These are phyloP conservation scores for Xerocomellus chrysenteron DNA, from an alignment of 768 basidiomycete species.

Conservation along the genomic window DNA sequence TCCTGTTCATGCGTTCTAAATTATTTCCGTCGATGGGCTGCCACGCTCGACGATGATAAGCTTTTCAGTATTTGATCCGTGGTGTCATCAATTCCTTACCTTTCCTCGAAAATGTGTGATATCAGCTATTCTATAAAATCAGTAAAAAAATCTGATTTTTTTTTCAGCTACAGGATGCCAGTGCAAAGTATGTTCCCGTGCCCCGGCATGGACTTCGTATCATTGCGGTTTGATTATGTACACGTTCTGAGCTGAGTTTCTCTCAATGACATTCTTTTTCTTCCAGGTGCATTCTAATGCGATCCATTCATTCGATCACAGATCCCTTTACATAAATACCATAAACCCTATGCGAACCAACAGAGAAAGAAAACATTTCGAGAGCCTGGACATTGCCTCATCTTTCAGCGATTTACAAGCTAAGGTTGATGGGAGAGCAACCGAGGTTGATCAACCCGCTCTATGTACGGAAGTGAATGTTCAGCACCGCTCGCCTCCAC, in stretches of 20 bases:
- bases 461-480: neutral
- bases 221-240: no score
- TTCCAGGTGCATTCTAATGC: neutral
- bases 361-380: neutral
- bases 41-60: no score
- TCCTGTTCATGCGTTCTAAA: neutral
- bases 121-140: no score
- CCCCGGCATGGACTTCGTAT: no score
- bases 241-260: no score
- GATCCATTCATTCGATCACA: neutral
- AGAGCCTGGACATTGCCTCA: neutral
- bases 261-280: no score
- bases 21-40: neutral
- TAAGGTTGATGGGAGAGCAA: conserved; percentile 8
- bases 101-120: no score
- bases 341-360: neutral
- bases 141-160: no score
- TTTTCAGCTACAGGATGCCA: no score
- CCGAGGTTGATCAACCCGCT: conserved; percentile 11
- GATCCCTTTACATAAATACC: neutral
- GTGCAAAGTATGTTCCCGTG: no score
- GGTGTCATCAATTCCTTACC: no score
- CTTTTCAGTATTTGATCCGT: no score
- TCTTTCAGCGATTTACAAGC: neutral
- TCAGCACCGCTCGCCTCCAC: neutral